Conservation (phyloP, 1,284 basidiomycete species). For the Cryptococcus sp. region DNA sequence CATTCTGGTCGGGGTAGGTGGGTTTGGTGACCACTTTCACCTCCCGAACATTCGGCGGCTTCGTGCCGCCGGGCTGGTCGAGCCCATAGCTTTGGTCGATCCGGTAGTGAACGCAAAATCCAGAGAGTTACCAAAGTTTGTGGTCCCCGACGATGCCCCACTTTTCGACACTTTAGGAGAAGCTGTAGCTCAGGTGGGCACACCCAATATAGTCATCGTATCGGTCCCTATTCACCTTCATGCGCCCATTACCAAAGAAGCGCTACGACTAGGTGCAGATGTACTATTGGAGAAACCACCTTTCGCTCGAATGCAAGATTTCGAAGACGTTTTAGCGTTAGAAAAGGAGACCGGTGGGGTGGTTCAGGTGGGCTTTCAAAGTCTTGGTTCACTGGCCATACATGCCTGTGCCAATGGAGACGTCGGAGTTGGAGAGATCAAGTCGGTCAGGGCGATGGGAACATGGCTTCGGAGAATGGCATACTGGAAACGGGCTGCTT, state of each 20-base stretch:
- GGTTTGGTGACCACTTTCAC: conserved; percentile 4
- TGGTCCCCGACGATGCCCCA: conserved; percentile 1
- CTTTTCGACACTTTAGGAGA: conserved; percentile 2
- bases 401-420: neutral
- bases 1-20: conserved; percentile 9
- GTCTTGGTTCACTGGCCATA: conserved; percentile 5
- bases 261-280: conserved; percentile 3
- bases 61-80: neutral
- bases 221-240: conserved; percentile 10
- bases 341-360: conserved; percentile 3
- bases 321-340: conserved; percentile 1
- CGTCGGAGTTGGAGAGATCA: neutral
- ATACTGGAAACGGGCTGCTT: conserved; percentile 6
- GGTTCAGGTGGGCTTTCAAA: conserved; percentile 9
- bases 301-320: conserved; percentile 5
- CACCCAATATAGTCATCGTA: conserved; percentile 5
- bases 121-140: neutral
- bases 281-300: conserved; percentile 9
- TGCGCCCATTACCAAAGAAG: conserved; percentile 5
- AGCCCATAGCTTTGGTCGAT: conserved; percentile 6
- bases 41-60: conserved; percentile 5
- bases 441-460: conserved; percentile 6
- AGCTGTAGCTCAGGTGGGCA: neutral
- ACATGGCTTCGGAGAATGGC: conserved; percentile 4
- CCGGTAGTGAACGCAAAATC: conserved; percentile 1